Evolutionary conservation across 352 stramenopile species (phyloP).

Genomic region (Peronospora farinosa): DNA sequence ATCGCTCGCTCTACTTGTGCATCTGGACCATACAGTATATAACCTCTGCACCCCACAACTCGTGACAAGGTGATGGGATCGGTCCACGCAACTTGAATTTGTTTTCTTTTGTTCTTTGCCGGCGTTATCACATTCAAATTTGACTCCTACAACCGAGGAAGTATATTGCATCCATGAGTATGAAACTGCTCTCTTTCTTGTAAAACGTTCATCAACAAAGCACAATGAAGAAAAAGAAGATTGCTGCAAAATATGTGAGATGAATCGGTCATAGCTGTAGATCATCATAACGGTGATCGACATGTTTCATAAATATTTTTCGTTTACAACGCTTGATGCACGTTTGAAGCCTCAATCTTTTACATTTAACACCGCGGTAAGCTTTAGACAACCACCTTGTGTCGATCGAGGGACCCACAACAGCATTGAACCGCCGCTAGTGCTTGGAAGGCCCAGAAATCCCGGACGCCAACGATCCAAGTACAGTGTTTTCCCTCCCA

Average conservation of each 20-base stretch:
- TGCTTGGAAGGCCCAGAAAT: constrained; percentile 25
- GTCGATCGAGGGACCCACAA: constrained; percentile 31
- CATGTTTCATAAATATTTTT: not conserved
- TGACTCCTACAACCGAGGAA: too few species aligned
- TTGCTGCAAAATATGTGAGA: too few species aligned
- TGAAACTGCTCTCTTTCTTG: too few species aligned
- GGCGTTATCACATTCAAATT: too few species aligned
- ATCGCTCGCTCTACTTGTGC: too few species aligned
- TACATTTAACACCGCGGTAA: constrained; percentile 23
- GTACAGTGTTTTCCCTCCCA: constrained; percentile 38
- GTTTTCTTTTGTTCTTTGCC: too few species aligned
- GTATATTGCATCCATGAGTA: too few species aligned
- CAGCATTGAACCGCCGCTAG: constrained; percentile 30
- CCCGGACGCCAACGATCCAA: constrained; percentile 36
- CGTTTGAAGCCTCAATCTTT: constrained; percentile 3
- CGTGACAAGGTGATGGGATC: too few species aligned
- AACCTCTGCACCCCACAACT: not conserved
- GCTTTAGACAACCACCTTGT: constrained; percentile 20
- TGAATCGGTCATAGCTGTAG: not conserved
- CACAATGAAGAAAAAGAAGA: too few species aligned
- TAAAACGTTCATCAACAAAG: too few species aligned
- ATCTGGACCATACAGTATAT: too few species aligned
- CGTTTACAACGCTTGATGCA: not conserved
- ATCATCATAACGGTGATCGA: not conserved
- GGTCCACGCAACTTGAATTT: too few species aligned